Evolutionary conservation across 2,329 filamentous ascomycete genomes (phyloP), one percentile per base, ranked within the genome.

Genomic region (Zopfia rhizophila): DNA sequence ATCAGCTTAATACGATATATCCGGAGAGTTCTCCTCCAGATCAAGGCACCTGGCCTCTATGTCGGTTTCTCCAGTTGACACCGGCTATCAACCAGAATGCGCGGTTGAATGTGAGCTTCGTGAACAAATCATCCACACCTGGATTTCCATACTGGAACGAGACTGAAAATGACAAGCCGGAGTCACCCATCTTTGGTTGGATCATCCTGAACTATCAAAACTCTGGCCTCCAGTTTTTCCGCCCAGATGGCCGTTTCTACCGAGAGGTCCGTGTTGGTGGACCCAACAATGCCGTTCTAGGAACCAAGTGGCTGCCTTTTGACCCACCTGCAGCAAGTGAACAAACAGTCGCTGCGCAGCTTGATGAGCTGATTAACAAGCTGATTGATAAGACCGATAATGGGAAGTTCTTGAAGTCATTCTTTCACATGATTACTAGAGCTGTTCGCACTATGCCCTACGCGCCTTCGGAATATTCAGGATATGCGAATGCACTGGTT

Each of bases 161-260:
- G 33, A 22, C 33, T 3, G 18, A 7, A 7, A 29, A 22, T 32
- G 33, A 31, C 1, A 57, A 59, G 25, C 57, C 51, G 53, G 65
- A 69, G 16, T 52, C 48, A 18, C 63, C 63, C 1, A 56, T 67
- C 28, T 59, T 53, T 42, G 66, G 63, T 3, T 68, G 64, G 64
- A 32, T 68, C 0, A 42, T 68, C 2, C 52, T 66, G 25, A 78
- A 79, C 58, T 78, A 72, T 36, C 64, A 61, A 22, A 65, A 78
- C 51, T 55, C 60, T 4, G 74, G 68, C 2, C 51, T 78, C 2
- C 76, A 78, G 56, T n/a, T 79, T 3, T 78, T 77, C 55, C 45
- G 68, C 0, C 48, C 52, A 0, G 70, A 75, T 21, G 75, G 75
- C 10, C 70, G 61, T 0, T 78, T 77, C 58, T 77, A 75, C 54